Base-by-base conservation (phyloP, 2,329 filamentous ascomycete species). In the Paraphaeosphaeria sporulosa region DNA sequence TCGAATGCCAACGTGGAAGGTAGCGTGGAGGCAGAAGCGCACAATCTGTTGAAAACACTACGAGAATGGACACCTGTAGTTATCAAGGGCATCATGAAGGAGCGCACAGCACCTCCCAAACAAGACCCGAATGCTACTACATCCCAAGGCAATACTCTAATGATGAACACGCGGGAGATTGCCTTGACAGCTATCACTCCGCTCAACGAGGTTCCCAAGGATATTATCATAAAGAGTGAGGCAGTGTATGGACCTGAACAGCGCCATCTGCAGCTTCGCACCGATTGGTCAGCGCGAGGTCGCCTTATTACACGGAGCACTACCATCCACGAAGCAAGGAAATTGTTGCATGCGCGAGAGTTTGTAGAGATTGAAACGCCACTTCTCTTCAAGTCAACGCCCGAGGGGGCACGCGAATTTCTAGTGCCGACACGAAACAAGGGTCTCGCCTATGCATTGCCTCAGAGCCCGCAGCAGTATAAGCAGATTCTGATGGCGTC, bases 401-500 rank as follows among this genome's bases (percentile, higher is more conserved):
- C 95, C 0, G 95, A 99, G 80, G 95, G 95, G 0, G 96, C 95
- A 1, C 86, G 94, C 51, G 95, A 99, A 76, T 99, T 99, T 64
- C 78, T 99, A 6, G 94, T 99, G 4, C 95, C 95, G 0, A 96
- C 94, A 0, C 85, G 95, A 30, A 86, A 85, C 38, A 84, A 84
- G 1, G 93, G 92, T 0, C 81, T 89, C 61, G 93, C 92, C 3
- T 99, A 98, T 77, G 95, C 95, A 9, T 82, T 99, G 21, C 94
- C 94, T 0, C 96, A 99, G 76, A 98, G 94, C 66, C 95, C 95
- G 0, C 95, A 99, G 76, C 95, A 99, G 77, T 99, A 98, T 76
- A 99, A 99, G 80, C 95, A 99, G 80, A 92, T 97, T 1, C 85
- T 99, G 44, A 98, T 99, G 93, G 92, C 93, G 0, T 91, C 91